Evolutionary conservation across 768 basidiomycete genomes (phyloP).

Genomic region (Scleroderma bovista): DNA sequence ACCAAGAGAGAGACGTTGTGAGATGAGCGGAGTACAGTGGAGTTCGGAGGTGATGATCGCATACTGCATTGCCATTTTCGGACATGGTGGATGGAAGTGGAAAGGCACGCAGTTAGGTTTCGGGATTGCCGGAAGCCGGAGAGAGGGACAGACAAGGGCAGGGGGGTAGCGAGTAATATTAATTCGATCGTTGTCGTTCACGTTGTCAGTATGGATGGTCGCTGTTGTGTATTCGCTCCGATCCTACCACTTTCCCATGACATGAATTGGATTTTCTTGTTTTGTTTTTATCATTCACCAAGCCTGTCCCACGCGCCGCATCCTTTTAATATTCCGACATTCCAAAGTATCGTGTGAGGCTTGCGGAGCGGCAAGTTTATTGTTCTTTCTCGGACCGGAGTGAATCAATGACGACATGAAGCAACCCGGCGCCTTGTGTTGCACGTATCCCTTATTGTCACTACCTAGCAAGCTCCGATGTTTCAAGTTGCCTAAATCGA

Average conservation of each 20-base stretch:
- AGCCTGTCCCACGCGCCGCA: no score
- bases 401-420: not conserved
- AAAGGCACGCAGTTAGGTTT: not conserved
- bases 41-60: not conserved
- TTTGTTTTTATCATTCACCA: no score
- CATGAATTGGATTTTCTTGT: no score
- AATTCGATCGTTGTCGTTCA: not conserved
- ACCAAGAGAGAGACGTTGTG: constrained; percentile 4
- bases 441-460: no score
- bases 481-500: no score
- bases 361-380: not conserved
- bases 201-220: no score
- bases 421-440: not conserved
- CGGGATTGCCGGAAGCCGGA: not conserved
- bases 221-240: no score
- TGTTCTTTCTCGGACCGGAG: not conserved
- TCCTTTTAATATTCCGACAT: no score
- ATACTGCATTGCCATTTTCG: not conserved
- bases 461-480: no score
- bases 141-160: not conserved
- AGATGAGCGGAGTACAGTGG: not conserved
- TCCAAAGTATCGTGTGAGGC: no score
- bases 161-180: not conserved
- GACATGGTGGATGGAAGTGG: not conserved
- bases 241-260: no score